Base-by-base conservation (phyloP, 2,329 filamentous ascomycete genomes). In the Raffaelea arxii region DNA sequence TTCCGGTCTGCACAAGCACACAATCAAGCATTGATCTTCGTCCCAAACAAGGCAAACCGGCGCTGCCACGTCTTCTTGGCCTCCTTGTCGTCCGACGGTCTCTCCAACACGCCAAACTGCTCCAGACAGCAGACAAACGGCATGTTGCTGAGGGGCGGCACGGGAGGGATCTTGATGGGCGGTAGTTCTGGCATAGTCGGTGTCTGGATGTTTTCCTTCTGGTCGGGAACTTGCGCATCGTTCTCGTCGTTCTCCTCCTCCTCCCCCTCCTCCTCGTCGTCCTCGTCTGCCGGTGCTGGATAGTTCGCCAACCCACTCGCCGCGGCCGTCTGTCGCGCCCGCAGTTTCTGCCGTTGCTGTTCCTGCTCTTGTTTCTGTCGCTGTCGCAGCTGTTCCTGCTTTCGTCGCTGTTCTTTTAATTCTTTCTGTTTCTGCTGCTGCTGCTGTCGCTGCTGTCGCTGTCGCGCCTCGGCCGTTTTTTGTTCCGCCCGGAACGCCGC, bases 111-210 rank as follows among this genome's bases (percentile, higher is more conserved):
- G 6, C 84, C 84, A 54, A 85, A 89, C 59, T 89, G 82, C 51
- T 72, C 72, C 50, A 90, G 72, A 55, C 83, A 86, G 59, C 84
- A 89, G 2, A 68, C 63, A 56, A 89, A 88, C 1, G 83, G 77
- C 27, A 66, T 70, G 46, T 81, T 82, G 1, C 67, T 49, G 54
- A 46, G 18, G n/a, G 41, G 23, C 47, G 44, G 19, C 32, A 36
- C 6, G 19, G 19, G 47, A 43, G n/a, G 48, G 46, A 32, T 40
- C n/a, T 53, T 37, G 48, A 24, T 12, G 27, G 41, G 22, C 51
- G 27, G 22, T 39, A 21, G 16, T n/a, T 41, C 18, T 16, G 37
- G 22, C 30, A 23, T 1, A 21, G 22, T 11, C 6, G 24, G 38
- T 4, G 23, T 14, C 19, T 25, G 27, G 25, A 21, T 11, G 3